Conservation (phyloP, 768 basidiomycete genomes). For the Lanmaoa rubissima region DNA sequence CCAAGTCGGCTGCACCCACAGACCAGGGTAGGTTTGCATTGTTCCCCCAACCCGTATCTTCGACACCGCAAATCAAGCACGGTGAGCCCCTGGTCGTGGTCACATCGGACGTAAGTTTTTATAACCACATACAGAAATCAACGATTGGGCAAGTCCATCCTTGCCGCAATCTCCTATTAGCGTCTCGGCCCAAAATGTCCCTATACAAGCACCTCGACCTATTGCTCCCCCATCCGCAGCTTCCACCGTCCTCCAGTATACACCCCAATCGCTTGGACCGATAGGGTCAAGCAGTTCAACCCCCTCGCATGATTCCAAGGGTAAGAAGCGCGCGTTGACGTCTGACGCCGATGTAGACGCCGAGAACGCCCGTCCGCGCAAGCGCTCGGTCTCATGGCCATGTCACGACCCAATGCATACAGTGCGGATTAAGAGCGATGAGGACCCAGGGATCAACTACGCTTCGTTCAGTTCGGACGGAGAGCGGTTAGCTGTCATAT, state of each 20-base stretch:
- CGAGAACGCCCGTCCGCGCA: constrained; percentile 33
- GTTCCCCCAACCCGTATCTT: constrained; percentile 16
- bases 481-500: constrained; percentile 53
- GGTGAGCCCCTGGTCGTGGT: constrained; percentile 19
- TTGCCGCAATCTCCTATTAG: constrained; percentile 16
- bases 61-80: constrained; percentile 30
- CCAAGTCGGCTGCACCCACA: constrained; percentile 15
- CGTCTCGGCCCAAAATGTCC: constrained; percentile 19
- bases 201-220: constrained; percentile 32
- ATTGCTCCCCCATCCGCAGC: constrained; percentile 28
- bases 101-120: background rate
- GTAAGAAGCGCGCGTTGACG: constrained; percentile 40
- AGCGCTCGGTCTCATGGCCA: constrained; percentile 47
- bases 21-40: constrained; percentile 21
- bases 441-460: constrained; percentile 43
- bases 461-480: constrained; percentile 57
- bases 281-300: constrained; percentile 24
- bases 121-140: constrained; percentile 16
- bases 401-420: constrained; percentile 39
- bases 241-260: constrained; percentile 34
- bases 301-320: constrained; percentile 29
- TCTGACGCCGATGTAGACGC: constrained; percentile 21
- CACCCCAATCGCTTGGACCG: constrained; percentile 17
- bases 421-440: constrained; percentile 43
- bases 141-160: constrained; percentile 25